Evolutionary conservation across 208 protist genomes (phyloP).

Genomic region (Endotrypanum monterogeii): DNA sequence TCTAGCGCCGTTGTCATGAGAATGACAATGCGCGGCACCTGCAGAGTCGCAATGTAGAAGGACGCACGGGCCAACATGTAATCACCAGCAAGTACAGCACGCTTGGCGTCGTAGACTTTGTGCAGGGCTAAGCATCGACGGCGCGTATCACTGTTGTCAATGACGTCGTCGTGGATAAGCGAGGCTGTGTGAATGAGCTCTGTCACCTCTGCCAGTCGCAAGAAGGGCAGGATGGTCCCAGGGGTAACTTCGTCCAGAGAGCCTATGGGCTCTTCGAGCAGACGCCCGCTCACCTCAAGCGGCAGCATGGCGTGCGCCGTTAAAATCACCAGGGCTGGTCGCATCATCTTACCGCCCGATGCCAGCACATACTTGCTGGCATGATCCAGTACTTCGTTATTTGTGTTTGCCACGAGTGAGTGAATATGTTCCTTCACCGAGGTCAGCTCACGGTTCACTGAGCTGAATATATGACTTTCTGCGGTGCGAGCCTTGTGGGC

Average conservation of each 20-base stretch:
- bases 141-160: slow-evolving; percentile 93
- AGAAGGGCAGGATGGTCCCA: slow-evolving; percentile 64
- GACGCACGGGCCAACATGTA: slow-evolving; percentile 94
- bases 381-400: slow-evolving; percentile 82
- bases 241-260: slow-evolving; percentile 65
- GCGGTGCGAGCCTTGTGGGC: slow-evolving; percentile 45
- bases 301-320: slow-evolving; percentile 80
- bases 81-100: slow-evolving; percentile 93
- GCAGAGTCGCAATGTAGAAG: slow-evolving; percentile 82
- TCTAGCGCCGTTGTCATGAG: slow-evolving; percentile 92
- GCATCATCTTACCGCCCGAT: slow-evolving; percentile 78
- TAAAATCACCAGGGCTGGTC: slow-evolving; percentile 74
- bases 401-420: slow-evolving; percentile 54
- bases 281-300: slow-evolving; percentile 38
- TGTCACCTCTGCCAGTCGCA: slow-evolving; percentile 92
- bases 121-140: slow-evolving; percentile 87
- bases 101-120: slow-evolving; percentile 81
- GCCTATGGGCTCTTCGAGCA: slow-evolving; percentile 42
- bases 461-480: slow-evolving; percentile 55
- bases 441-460: slow-evolving; percentile 67
- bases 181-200: slow-evolving; percentile 97
- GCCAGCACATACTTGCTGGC: slow-evolving; percentile 72
- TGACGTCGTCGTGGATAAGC: slow-evolving; percentile 97
- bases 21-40: slow-evolving; percentile 88
- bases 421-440: slow-evolving; percentile 66